Evolutionary conservation across 805 yeast species (phyloP), one percentile per base, ranked within the genome.

Genomic region (Myxozyma nipponensis): DNA sequence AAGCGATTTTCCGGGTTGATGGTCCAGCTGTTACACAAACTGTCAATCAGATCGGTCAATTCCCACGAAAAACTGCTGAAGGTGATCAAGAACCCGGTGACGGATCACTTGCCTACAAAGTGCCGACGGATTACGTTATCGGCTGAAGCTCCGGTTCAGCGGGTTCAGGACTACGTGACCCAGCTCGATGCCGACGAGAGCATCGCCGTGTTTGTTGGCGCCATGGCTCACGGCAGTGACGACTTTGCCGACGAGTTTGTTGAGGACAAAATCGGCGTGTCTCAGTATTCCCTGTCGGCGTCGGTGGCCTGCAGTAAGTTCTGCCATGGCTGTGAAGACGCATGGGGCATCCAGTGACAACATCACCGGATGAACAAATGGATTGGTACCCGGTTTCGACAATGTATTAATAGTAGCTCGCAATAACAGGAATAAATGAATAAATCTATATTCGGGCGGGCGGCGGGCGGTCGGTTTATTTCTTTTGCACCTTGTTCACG

Each of bases 181-280:
- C 83, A 83, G 51, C 73, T 93, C 61, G 95, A 82, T 61, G 82
- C 81, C 2, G 95, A 87, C 65, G 96, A 93, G 72, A 86, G 95
- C 65, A 83, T 93, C 61, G 93, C 98, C 76, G 97, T 93, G 24
- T 93, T 93, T 69, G 97, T 93, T 42, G 98, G 98, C 66, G 96
- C 98, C 42, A 93, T 93, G 96, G 98, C 98, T 19, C 83, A 97
- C 69, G 98, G 98, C 65, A 85, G 84, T 67, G 98, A 93, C 70
- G 89, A 82, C 62, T 93, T 93, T 70, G 98, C 98, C 22, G 98
- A 93, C 69, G 98, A 90, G 69, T 91, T 69, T 65, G 95, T 91
- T 39, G 98, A 93, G 68, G 98, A 93, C 69, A 93, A 91, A 66
- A 84, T 93, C 52, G 97, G 97, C 62, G 82, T 93, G 50, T 88